These are phyloP conservation scores for Aspergillus aculeatinus DNA, from an alignment of 2,329 filamentous ascomycete species.

Conservation along the genomic window DNA sequence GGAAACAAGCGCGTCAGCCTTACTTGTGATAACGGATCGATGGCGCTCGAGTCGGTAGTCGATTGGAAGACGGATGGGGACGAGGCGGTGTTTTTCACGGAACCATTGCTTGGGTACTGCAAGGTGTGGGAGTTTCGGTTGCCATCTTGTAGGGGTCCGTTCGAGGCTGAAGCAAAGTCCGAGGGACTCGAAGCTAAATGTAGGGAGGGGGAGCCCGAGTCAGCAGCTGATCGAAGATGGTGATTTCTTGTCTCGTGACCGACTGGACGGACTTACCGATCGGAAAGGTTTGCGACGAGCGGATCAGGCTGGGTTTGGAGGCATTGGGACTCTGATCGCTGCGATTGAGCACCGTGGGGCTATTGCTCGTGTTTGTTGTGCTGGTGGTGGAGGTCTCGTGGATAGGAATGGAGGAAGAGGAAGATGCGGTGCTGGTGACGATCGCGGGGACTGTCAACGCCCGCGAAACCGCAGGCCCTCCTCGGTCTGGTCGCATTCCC, in stretches of 20 bases:
- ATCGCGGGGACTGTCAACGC: slow-evolving; percentile 27
- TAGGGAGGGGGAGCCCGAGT: slow-evolving; percentile 10
- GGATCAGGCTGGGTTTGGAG: slow-evolving; percentile 14
- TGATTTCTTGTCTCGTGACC: slow-evolving; percentile 3
- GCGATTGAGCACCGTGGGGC: slow-evolving; percentile 1
- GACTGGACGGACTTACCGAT: slow-evolving; percentile 26
- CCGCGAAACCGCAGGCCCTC: slow-evolving; percentile 22
- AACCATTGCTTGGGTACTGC: slow-evolving; percentile 19
- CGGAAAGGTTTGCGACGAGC: slow-evolving; percentile 23
- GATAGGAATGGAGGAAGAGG: slow-evolving; percentile 17
- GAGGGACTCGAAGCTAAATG: slow-evolving; percentile 28
- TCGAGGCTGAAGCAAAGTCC: slow-evolving; percentile 33
- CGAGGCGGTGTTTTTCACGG: slow-evolving; percentile 26
- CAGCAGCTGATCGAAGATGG: slow-evolving; percentile 8
- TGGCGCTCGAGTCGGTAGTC: slow-evolving; percentile 46
- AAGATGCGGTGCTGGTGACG: slow-evolving; percentile 23
- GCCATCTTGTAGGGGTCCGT: slow-evolving; percentile 29
- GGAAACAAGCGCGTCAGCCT: slow-evolving; percentile 8
- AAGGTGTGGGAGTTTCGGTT: slow-evolving; percentile 23
- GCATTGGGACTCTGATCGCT: slow-evolving; percentile 14
- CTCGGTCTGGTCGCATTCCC: slow-evolving; percentile 27
- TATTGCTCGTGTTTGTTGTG: slow-evolving; percentile 9
- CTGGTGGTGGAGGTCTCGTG: slow-evolving; percentile 9
- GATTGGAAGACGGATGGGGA: slow-evolving; percentile 27
- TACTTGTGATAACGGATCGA: slow-evolving; percentile 69